phyloP scores from a whole-genome alignment of 352 stramenopile species.

The Phytophthora ramorum region DNA sequence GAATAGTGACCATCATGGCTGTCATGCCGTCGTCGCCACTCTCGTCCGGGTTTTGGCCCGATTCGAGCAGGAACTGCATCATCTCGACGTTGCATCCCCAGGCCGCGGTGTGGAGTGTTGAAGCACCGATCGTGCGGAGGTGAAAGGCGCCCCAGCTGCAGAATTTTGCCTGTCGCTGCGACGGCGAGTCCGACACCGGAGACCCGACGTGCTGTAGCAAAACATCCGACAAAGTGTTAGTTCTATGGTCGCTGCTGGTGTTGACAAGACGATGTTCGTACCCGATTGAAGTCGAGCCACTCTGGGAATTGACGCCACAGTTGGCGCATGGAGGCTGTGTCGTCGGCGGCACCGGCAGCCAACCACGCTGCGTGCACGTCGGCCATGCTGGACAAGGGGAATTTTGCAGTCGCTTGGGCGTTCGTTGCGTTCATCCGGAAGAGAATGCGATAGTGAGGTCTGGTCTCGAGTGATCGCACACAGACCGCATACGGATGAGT shows the following conservation, averaged over 20 bases:
- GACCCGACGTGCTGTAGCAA: slow-evolving; percentile 10
- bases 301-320: slow-evolving; percentile 14
- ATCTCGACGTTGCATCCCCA: slow-evolving; percentile 29
- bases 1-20: slow-evolving; percentile 35
- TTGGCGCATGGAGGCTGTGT: slow-evolving; percentile 21
- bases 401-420: not conserved
- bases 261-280: slow-evolving; percentile 4
- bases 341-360: slow-evolving; percentile 12
- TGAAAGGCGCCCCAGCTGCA: slow-evolving; percentile 34
- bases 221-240: not conserved
- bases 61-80: slow-evolving; percentile 30
- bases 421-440: slow-evolving; percentile 1
- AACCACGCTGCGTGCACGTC: slow-evolving; percentile 31
- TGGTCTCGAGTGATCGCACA: not conserved
- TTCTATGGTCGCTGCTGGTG: no score
- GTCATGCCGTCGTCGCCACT: slow-evolving; percentile 29
- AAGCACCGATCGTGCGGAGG: slow-evolving; percentile 30
- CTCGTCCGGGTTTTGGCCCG: slow-evolving; percentile 23
- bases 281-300: slow-evolving; percentile 34
- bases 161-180: slow-evolving; percentile 8
- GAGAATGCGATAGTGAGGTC: slow-evolving; percentile 15
- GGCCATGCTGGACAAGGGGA: not conserved
- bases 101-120: slow-evolving; percentile 31
- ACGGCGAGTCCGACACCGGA: slow-evolving; percentile 15
- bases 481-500: not conserved